Evolutionary conservation across 2,329 filamentous ascomycete genomes (phyloP), one percentile per base, ranked within the genome.

Genomic region (Sclerotinia sclerotiorum): DNA sequence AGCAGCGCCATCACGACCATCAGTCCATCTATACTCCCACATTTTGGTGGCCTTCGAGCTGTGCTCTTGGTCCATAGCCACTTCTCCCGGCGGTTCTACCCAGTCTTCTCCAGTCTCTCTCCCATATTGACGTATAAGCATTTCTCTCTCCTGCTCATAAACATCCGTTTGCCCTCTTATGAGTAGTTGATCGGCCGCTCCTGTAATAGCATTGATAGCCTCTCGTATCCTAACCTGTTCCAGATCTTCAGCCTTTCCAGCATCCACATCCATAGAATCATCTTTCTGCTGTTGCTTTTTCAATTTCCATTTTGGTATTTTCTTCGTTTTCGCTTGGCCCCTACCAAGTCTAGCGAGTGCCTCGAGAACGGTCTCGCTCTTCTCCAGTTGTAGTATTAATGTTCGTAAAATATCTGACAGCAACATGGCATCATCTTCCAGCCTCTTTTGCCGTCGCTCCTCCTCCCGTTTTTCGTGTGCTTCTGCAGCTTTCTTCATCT

Each of bases 1-100:
- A 60, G 87, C 85, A 15, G 87, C 92, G 39, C 87, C 90, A 76
- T 97, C 94, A 52, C 93, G 85, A 24, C 92, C 92, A 78, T 97
- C 93, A 51, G 88, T 89, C 95, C 95, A 99, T 69, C 92, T 86
- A 78, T 93, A 99, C 79, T 98, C 92, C 94, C 94, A 99, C 83
- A 87, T 85, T 48, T 80, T 80, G 1, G 74, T 69, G 15, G 76
- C 72, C 48, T 67, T 67, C 7, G 39, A 46, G 1, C 69, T 70
- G 54, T 72, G 68, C 49, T 66, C 74, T 46, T 75, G 75, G 24
- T 76, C 77, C 32, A 79, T 76, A 58, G 76, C 74, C 57, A 77
- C 75, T 52, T 75, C 76, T 52, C 76, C 71, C n/a, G 80, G 63
- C 10, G 82, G 81, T 54, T 88, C 86, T 65, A 85, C 81, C 95